Conservation (phyloP, 108 stramenopile species). For the Cyclostephanos tholiformis region DNA sequence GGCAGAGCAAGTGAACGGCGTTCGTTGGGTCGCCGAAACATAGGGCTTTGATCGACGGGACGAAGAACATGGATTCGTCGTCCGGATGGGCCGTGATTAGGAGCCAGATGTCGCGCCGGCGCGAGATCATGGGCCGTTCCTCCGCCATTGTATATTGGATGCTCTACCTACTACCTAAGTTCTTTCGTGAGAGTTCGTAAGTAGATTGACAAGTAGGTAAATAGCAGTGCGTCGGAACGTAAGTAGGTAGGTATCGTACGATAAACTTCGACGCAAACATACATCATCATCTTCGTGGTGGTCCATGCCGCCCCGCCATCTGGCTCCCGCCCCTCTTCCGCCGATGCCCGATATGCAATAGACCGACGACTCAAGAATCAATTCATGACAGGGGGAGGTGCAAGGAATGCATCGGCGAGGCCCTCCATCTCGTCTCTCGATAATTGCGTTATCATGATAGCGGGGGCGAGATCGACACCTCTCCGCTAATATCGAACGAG, state of each 20-base stretch:
- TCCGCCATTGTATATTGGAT: constrained; percentile 8
- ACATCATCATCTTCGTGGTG: too few species aligned
- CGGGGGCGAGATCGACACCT: constrained; percentile 12
- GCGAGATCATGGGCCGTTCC: constrained; percentile 1
- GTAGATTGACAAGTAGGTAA: too few species aligned
- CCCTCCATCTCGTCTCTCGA: background rate
- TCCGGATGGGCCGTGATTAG: constrained; percentile 53
- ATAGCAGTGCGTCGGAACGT: too few species aligned
- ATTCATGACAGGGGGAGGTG: background rate
- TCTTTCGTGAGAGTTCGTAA: too few species aligned
- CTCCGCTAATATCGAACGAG: constrained; percentile 21
- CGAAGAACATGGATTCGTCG: constrained; percentile 81
- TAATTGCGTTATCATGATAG: background rate
- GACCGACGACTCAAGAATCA: too few species aligned
- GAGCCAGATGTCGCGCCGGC: constrained; percentile 36
- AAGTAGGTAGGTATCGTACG: background rate
- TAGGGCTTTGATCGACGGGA: constrained; percentile 62
- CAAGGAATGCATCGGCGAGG: background rate
- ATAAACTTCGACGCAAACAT: too few species aligned
- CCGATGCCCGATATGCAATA: too few species aligned
- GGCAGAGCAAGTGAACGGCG: constrained; percentile 64
- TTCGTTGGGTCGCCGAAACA: background rate
- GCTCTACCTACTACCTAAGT: too few species aligned
- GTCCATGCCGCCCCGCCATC: too few species aligned
- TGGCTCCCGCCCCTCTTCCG: too few species aligned